These are phyloP conservation scores for Macrocystidia cucumis DNA, from an alignment of 1,284 basidiomycete genomes.

Conservation along the genomic window DNA sequence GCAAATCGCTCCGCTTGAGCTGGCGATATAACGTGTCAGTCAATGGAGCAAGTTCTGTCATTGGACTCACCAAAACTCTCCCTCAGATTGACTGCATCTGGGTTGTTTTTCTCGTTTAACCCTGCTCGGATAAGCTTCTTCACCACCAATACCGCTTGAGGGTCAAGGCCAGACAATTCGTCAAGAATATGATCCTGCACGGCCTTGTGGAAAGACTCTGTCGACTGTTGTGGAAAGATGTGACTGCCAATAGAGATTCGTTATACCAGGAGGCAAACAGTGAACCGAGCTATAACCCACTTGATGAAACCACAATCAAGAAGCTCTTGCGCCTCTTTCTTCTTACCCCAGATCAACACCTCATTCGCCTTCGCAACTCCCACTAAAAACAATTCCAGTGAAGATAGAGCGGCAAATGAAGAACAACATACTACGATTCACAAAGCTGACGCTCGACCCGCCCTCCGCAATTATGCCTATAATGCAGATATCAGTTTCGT, in stretches of 20 bases:
- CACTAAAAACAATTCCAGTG: conserved; percentile 31
- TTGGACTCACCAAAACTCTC: conserved; percentile 49
- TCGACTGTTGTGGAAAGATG: conserved; percentile 47
- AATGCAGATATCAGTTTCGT: conserved; percentile 1
- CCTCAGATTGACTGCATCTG: conserved; percentile 56
- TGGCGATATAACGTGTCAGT: conserved; percentile 10
- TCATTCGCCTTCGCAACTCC: conserved; percentile 63
- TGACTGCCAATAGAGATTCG: conserved; percentile 29
- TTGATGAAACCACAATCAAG: conserved; percentile 58
- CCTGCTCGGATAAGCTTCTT: conserved; percentile 50
- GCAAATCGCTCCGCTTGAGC: conserved; percentile 55
- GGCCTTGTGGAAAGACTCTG: conserved; percentile 43
- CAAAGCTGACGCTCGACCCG: conserved; percentile 60
- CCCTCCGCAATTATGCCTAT: conserved; percentile 57
- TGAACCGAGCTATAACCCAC: conserved; percentile 24
- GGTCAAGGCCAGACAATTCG: conserved; percentile 50
- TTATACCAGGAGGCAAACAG: conserved; percentile 4
- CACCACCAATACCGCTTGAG: conserved; percentile 39
- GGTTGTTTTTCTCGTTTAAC: conserved; percentile 53
- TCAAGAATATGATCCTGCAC: conserved; percentile 39
- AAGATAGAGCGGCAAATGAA: not conserved
- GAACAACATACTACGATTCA: conserved; percentile 51
- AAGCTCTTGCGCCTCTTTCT: conserved; percentile 51
- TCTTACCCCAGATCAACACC: conserved; percentile 61
- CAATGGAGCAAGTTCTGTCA: not conserved